A percentile compares a stretch with the other conserved stretches of the same genome.
These are phyloP conservation scores for Cucurbita pepo DNA, from an alignment of 306 rosid species.

Conservation along the genomic window DNA sequence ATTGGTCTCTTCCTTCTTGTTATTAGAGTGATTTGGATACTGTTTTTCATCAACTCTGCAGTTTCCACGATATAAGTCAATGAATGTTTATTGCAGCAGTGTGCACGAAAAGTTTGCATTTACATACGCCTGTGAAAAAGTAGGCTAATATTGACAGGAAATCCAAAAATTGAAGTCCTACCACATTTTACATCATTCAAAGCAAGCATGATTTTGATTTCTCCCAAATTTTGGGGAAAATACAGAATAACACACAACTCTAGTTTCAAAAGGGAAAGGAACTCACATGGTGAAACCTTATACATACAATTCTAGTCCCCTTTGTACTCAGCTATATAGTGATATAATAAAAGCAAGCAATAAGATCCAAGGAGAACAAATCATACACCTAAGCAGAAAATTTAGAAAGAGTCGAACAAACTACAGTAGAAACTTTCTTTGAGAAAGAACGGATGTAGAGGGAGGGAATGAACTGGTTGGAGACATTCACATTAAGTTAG, in stretches of 20 bases:
- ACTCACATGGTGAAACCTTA: background rate
- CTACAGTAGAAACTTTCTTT: background rate
- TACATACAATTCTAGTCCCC: background rate
- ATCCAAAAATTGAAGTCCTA: background rate
- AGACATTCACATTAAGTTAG: background rate
- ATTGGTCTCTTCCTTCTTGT: constrained; percentile 10
- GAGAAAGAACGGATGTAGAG: background rate
- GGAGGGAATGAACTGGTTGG: background rate
- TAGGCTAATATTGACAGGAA: background rate
- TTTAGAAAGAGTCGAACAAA: background rate
- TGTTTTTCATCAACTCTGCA: constrained; percentile 58
- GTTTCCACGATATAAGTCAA: constrained; percentile 4
- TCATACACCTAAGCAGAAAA: background rate
- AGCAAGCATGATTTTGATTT: background rate
- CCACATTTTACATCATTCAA: background rate
- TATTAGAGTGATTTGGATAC: constrained; percentile 10
- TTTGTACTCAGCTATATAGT: background rate
- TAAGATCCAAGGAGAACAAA: background rate
- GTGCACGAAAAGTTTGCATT: background rate
- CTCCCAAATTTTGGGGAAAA: background rate
- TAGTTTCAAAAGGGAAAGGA: background rate
- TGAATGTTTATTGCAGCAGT: background rate
- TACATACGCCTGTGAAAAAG: background rate
- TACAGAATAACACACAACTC: background rate
- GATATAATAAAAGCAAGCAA: background rate